phyloP scores from a whole-genome alignment of 441 rosid genomes.

The Sinapis alba region DNA sequence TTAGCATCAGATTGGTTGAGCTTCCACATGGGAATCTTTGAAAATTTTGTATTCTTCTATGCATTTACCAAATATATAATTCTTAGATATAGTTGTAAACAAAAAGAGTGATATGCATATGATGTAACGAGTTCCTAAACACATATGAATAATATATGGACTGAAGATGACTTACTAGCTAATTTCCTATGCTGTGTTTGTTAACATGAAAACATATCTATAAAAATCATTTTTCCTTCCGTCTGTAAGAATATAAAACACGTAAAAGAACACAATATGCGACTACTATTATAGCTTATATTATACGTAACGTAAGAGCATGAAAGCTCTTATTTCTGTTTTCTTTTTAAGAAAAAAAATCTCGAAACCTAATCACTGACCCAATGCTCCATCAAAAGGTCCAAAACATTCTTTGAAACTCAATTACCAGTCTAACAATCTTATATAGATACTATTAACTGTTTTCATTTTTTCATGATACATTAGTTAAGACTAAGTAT shows the following conservation, averaged over 20 bases:
- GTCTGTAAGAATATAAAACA: neutral
- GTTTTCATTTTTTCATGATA: neutral
- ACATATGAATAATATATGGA: neutral
- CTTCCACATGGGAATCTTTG: constrained; percentile 33
- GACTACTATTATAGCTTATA: neutral
- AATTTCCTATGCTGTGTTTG: neutral
- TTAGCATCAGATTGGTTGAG: constrained; percentile 30
- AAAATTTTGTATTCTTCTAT: constrained; percentile 13
- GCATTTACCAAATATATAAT: neutral
- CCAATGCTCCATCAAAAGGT: neutral
- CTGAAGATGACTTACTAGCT: neutral
- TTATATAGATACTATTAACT: neutral
- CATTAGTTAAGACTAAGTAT: neutral
- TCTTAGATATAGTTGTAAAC: neutral
- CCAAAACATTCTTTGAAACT: neutral
- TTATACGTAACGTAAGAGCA: neutral
- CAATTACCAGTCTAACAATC: neutral
- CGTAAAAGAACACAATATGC: neutral
- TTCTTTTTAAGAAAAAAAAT: neutral
- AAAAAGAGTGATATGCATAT: neutral
- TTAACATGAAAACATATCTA: neutral
- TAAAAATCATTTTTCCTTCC: neutral
- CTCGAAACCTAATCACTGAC: neutral
- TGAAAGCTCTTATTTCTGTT: neutral
- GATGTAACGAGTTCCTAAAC: neutral